Base-by-base conservation (phyloP, 2,329 filamentous ascomycete species). In the Cercospora sp. region DNA sequence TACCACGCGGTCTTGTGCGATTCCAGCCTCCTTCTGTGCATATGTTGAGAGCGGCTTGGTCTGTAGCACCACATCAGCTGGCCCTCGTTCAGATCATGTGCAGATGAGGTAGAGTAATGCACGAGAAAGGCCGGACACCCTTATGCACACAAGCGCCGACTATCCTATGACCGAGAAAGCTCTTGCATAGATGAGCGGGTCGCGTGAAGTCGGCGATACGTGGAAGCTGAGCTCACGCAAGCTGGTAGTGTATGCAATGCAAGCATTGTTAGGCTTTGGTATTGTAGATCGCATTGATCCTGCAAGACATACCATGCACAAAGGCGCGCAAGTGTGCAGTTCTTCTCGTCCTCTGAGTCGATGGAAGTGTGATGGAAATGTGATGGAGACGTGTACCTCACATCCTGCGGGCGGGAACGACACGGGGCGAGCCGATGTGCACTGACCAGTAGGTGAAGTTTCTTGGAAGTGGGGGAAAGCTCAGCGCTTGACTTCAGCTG, bases 1-100 rank as follows among this genome's bases (percentile, higher is more conserved):
- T 53, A 45, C 28, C 55, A 59, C 26, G 36, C 23, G 60, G 40
- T 45, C 23, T 42, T 16, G 31, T 40, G 28, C 13, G 13, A 16
- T 59, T 31, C 67, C 67, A 68, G 67, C 63, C 67, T 63, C 59
- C 67, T 66, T 68, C 63, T 61, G 16, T 62, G 45, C 45, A 63
- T 45, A 53, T 48, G 53, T 45, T 60, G 40, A 60, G 53, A 28
- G 59, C 59, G 31, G 28, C 31, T 31, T 55, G 18, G 18, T 45
- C 31, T n/a, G 42, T 48, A 23, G 23, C 18, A 28, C 59, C n/a
- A 60, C 60, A 40, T 42, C 45, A 23, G 36, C 42, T 60, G 31
- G 61, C 9, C 16, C 55, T 28, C 53, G 30, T 30, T n/a, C 30
- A 33, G 23, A 58, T 65, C 58, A 57, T 55, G 66, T 53, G 51